These are phyloP conservation scores for Amanita muscaria DNA, from an alignment of 768 basidiomycete species.

Conservation along the genomic window DNA sequence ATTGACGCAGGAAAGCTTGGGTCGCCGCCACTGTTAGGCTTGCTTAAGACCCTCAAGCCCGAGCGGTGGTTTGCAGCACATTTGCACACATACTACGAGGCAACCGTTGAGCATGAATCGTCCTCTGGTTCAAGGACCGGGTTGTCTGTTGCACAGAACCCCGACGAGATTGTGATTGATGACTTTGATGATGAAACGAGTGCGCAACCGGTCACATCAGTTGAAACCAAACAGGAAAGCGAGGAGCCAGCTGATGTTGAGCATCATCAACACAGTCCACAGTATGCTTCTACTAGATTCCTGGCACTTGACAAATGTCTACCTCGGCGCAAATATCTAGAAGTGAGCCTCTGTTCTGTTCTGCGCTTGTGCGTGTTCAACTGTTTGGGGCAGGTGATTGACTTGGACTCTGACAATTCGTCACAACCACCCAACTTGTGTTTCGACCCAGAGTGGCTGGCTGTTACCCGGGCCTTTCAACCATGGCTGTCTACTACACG, in stretches of 20 bases:
- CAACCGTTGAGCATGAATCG: constrained; percentile 40
- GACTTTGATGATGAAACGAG: constrained; percentile 29
- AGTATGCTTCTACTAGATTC: constrained; percentile 57
- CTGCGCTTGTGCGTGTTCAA: neutral
- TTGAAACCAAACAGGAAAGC: neutral
- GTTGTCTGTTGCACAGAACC: constrained; percentile 24
- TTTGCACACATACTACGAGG: constrained; percentile 82
- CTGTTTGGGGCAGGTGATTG: constrained; percentile 51
- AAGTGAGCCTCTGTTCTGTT: constrained; percentile 36
- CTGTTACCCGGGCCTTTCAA: constrained; percentile 82
- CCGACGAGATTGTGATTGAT: constrained; percentile 42
- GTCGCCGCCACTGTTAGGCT: constrained; percentile 76
- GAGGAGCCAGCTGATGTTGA: constrained; percentile 25
- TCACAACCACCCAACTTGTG: constrained; percentile 33
- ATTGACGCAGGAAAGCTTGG: constrained; percentile 62
- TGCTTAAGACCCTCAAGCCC: constrained; percentile 66
- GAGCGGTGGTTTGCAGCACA: constrained; percentile 92
- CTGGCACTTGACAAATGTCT: constrained; percentile 90
- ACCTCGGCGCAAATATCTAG: constrained; percentile 65
- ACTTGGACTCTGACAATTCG: constrained; percentile 30
- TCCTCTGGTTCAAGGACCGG: neutral
- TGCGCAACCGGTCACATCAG: neutral
- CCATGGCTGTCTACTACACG: constrained; percentile 56
- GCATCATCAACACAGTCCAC: constrained; percentile 31
- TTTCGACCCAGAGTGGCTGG: constrained; percentile 91